A percentile compares a stretch with the other conserved stretches of the same genome.
Conservation (phyloP, 2,329 filamentous ascomycete genomes). For the Colletotrichum limetticola region DNA sequence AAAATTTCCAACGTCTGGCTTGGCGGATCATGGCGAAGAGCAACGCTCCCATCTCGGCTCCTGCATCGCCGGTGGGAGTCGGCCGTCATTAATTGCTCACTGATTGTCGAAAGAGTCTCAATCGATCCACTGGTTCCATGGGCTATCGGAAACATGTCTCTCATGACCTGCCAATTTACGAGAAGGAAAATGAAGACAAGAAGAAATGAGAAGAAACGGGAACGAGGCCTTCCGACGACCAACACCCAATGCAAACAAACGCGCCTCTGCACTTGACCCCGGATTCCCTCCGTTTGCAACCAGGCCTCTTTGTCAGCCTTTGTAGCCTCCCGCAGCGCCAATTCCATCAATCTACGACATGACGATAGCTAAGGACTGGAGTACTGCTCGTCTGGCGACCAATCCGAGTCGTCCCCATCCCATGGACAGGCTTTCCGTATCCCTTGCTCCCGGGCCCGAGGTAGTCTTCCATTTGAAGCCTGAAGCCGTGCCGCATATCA, state of each 20-base stretch:
- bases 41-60: background rate
- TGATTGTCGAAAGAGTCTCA: background rate
- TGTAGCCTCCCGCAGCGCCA: background rate
- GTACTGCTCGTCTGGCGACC: background rate
- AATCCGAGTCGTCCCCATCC: background rate
- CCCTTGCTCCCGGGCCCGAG: background rate
- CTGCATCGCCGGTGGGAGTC: background rate
- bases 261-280: background rate
- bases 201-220: background rate
- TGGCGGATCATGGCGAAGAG: background rate
- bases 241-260: background rate
- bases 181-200: background rate
- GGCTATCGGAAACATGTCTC: slow-evolving; percentile 1
- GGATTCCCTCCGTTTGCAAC: background rate
- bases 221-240: background rate
- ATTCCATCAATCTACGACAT: background rate
- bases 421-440: background rate
- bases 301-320: background rate
- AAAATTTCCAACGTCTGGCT: background rate
- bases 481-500: background rate
- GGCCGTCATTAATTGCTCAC: background rate
- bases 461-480: background rate
- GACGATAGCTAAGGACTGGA: background rate
- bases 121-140: background rate
- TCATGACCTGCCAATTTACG: background rate